These are phyloP conservation scores for Hypomontagnella monticulosa DNA, from an alignment of 495 filamentous ascomycete species.

Conservation along the genomic window DNA sequence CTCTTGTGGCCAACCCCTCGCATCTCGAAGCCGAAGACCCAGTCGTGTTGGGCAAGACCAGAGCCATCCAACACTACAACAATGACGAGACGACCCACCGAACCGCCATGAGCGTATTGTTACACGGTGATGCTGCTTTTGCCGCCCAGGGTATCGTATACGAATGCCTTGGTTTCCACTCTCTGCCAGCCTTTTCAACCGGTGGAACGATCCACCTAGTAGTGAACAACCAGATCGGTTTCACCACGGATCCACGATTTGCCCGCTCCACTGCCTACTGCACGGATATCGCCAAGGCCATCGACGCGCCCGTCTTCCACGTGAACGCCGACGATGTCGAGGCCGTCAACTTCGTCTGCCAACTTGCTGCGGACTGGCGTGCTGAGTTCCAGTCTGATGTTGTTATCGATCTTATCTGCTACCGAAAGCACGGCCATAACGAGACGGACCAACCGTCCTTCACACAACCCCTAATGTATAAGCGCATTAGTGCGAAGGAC, in stretches of 20 bases:
- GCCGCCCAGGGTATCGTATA: slow-evolving; percentile 97
- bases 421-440: slow-evolving; percentile 98
- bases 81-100: slow-evolving; percentile 87
- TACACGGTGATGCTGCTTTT: slow-evolving; percentile 98
- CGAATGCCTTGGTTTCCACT: slow-evolving; percentile 97
- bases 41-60: slow-evolving; percentile 95
- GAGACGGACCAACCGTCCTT: slow-evolving; percentile 99
- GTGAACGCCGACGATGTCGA: slow-evolving; percentile 99
- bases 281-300: slow-evolving; percentile 98
- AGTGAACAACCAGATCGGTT: slow-evolving; percentile 99
- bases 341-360: slow-evolving; percentile 97
- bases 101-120: slow-evolving; percentile 91
- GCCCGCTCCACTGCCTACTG: slow-evolving; percentile 98
- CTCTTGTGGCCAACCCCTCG: slow-evolving; percentile 96
- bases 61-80: slow-evolving; percentile 99
- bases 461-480: slow-evolving; percentile 99
- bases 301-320: slow-evolving; percentile 98
- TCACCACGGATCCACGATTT: slow-evolving; percentile 98
- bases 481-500: slow-evolving; percentile 84
- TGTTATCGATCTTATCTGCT: slow-evolving; percentile 97
- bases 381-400: slow-evolving; percentile 97
- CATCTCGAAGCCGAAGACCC: slow-evolving; percentile 99
- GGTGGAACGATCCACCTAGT: slow-evolving; percentile 97
- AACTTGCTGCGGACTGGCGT: slow-evolving; percentile 95
- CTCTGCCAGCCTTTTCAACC: slow-evolving; percentile 93